phyloP scores from a whole-genome alignment of 352 stramenopile species.

The Phytopythium montanum region DNA sequence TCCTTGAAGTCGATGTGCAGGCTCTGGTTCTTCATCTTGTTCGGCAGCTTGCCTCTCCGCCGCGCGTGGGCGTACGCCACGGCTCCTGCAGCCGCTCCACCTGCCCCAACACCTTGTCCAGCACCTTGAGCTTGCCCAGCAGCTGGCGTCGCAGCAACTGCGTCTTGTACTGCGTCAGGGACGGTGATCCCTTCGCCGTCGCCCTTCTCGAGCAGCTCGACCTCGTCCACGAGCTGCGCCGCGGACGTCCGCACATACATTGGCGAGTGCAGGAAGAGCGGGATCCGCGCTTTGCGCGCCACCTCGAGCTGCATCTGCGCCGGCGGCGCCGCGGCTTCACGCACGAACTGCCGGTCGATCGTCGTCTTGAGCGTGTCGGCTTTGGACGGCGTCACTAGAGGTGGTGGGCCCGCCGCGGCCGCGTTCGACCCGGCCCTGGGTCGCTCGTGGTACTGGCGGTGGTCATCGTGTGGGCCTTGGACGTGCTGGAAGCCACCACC shows the following conservation, averaged over 20 bases:
- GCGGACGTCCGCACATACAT: slow-evolving; percentile 83
- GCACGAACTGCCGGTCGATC: slow-evolving; percentile 71
- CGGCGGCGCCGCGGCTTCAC: slow-evolving; percentile 54
- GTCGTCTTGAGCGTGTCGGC: slow-evolving; percentile 41
- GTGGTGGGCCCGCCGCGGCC: slow-evolving; percentile 12
- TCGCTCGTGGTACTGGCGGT: background rate
- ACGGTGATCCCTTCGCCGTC: background rate
- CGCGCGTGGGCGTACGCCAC: slow-evolving; percentile 4
- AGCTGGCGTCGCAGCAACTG: too few species aligned
- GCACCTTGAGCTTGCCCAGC: background rate
- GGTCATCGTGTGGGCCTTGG: background rate
- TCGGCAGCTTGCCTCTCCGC: slow-evolving; percentile 22
- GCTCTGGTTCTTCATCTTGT: slow-evolving; percentile 64
- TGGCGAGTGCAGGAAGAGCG: slow-evolving; percentile 80
- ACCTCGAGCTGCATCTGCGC: slow-evolving; percentile 88
- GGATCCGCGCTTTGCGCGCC: slow-evolving; percentile 75
- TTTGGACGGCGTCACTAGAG: slow-evolving; percentile 28
- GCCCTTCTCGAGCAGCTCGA: slow-evolving; percentile 13
- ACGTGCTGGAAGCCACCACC: background rate
- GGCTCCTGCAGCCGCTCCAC: background rate
- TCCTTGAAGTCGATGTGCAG: slow-evolving; percentile 81
- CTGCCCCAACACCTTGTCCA: background rate
- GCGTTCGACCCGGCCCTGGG: slow-evolving; percentile 1
- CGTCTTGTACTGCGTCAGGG: background rate
- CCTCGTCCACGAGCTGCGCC: slow-evolving; percentile 46